Percentiles rank a stretch among this genome's conserved stretches.
Conservation (phyloP, 2,329 filamentous ascomycete species). For the Mycosphaerella arachidis region DNA sequence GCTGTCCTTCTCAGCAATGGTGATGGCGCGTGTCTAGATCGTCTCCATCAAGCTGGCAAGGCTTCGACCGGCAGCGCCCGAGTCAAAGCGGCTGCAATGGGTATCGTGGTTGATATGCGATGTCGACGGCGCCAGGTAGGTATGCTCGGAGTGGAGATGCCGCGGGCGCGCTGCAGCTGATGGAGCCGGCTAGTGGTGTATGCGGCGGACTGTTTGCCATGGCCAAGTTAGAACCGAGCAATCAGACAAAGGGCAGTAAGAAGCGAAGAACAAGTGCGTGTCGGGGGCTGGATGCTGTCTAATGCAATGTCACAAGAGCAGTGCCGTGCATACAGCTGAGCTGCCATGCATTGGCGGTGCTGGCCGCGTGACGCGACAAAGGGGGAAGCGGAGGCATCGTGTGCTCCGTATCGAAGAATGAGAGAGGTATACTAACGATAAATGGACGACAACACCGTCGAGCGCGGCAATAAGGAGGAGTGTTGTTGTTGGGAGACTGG, state of each 20-base stretch:
- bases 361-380: constrained; percentile 15
- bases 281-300: constrained; percentile 2
- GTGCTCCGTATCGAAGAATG: constrained; percentile 12
- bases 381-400: constrained; percentile 6
- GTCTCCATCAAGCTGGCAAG: constrained; percentile 16
- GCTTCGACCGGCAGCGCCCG: not conserved
- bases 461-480: not conserved
- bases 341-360: not conserved
- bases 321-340: not conserved
- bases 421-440: constrained; percentile 28
- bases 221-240: constrained; percentile 24
- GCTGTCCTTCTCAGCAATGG: not conserved
- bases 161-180: not conserved
- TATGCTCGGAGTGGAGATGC: not conserved
- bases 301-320: constrained; percentile 14
- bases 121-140: not conserved
- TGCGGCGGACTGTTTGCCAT: constrained; percentile 27
- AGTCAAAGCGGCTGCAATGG: not conserved
- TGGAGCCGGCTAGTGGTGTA: constrained; percentile 1
- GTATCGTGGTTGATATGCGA: not conserved
- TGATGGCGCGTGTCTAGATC: constrained; percentile 2
- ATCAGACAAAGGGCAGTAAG: constrained; percentile 13
- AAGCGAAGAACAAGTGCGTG: constrained; percentile 28
- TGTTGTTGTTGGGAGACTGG: not conserved
- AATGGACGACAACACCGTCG: constrained; percentile 12